Evolutionary conservation across 306 rosid species (phyloP).

Genomic region (Prunus davidiana): DNA sequence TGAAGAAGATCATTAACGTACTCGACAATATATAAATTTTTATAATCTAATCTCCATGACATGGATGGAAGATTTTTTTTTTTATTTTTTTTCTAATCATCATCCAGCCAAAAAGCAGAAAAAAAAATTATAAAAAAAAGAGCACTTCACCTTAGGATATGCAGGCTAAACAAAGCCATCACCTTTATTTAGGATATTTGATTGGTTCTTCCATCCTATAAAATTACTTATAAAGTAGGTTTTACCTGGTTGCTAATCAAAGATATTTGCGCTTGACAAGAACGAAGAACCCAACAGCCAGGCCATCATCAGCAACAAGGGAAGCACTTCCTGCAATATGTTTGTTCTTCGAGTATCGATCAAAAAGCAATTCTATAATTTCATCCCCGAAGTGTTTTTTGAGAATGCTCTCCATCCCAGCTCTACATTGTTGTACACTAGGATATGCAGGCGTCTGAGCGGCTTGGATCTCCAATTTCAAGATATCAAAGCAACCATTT

Average conservation of each 20-base stretch:
- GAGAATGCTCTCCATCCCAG: not conserved
- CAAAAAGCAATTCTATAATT: not conserved
- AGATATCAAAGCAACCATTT: not conserved
- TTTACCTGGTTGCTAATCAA: conserved; percentile 9
- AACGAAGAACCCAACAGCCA: not conserved
- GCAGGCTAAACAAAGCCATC: too few relatives aligned
- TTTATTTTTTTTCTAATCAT: too few relatives aligned
- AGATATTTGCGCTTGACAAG: not conserved
- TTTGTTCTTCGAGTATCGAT: not conserved
- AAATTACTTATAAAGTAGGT: too few relatives aligned
- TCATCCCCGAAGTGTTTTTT: not conserved
- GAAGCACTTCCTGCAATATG: not conserved
- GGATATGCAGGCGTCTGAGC: not conserved
- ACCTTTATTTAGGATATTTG: too few relatives aligned
- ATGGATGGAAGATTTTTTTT: too few relatives aligned
- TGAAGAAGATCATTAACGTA: too few relatives aligned
- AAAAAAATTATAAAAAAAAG: too few relatives aligned
- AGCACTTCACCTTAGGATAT: too few relatives aligned
- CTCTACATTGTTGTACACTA: not conserved
- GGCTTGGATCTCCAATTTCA: not conserved
- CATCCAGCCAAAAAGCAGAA: too few relatives aligned
- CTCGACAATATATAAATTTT: too few relatives aligned
- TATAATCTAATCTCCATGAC: too few relatives aligned
- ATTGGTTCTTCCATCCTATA: too few relatives aligned
- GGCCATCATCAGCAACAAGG: not conserved